Evolutionary conservation across 768 basidiomycete genomes (phyloP).

Genomic region (Boletales sp.): DNA sequence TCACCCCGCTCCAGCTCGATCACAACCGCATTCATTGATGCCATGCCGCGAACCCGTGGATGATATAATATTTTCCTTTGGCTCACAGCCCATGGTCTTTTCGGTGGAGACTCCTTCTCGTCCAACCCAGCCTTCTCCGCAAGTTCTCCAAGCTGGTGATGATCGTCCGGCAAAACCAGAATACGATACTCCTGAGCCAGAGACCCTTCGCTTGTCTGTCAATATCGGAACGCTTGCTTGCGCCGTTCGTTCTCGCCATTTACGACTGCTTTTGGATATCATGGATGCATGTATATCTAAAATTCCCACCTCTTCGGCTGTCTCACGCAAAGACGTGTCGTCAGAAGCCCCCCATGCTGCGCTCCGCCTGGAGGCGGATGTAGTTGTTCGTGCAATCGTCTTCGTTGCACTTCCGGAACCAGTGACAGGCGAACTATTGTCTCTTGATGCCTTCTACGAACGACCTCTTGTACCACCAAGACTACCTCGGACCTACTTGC

Average conservation of each 20-base stretch:
- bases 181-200: constrained; percentile 16
- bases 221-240: constrained; percentile 52
- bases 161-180: constrained; percentile 8
- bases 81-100: constrained; percentile 57
- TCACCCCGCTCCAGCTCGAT: constrained; percentile 1
- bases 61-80: constrained; percentile 57
- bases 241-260: constrained; percentile 54
- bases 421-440: constrained; percentile 1
- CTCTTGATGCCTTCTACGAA: constrained; percentile 45
- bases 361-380: constrained; percentile 31
- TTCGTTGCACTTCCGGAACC: constrained; percentile 43
- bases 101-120: constrained; percentile 47
- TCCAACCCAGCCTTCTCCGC: constrained; percentile 12
- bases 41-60: constrained; percentile 24
- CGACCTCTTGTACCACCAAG: constrained; percentile 58
- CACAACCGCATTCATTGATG: constrained; percentile 6
- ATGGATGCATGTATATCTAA: constrained; percentile 31
- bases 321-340: constrained; percentile 9
- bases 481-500: constrained; percentile 47
- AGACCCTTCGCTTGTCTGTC: constrained; percentile 39
- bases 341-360: constrained; percentile 18
- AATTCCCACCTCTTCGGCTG: constrained; percentile 13
- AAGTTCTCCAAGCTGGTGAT: not conserved
- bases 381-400: constrained; percentile 43
- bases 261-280: constrained; percentile 46